Percentiles rank a stretch among this genome's conserved stretches.
Conservation (phyloP, 345 rosid genomes). For the Sonneratia caseolaris region DNA sequence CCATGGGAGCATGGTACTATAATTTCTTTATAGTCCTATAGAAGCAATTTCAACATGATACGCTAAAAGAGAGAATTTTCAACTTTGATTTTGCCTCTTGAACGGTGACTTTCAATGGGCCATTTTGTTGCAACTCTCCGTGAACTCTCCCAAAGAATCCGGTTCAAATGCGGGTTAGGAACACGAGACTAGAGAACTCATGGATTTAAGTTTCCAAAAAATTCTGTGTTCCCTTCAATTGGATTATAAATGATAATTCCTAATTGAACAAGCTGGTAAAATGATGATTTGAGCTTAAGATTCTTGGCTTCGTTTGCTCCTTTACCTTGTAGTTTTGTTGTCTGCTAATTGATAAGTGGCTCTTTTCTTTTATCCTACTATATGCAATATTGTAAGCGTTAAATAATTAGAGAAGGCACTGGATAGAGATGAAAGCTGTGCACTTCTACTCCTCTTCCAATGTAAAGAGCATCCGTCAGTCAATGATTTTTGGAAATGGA, state of each 20-base stretch:
- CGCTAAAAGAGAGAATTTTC: neutral
- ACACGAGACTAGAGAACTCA: neutral
- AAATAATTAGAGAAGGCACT: neutral
- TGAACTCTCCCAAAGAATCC: neutral
- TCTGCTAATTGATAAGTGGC: too few species aligned
- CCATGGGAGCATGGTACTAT: neutral
- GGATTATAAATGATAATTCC: neutral
- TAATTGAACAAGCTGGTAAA: neutral
- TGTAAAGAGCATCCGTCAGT: neutral
- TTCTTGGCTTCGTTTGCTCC: neutral
- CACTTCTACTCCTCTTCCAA: neutral
- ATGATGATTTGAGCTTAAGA: neutral
- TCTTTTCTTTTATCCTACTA: neutral
- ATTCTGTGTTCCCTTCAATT: neutral
- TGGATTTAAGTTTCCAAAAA: neutral
- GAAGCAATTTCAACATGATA: neutral
- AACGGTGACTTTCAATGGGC: neutral
- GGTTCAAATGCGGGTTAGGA: neutral
- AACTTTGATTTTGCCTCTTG: neutral
- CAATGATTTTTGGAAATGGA: neutral
- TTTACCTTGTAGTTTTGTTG: too few species aligned
- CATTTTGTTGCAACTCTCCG: neutral
- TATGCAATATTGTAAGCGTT: neutral
- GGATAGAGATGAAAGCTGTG: neutral
- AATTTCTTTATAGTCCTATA: too few species aligned